phyloP scores from a whole-genome alignment of 352 stramenopile species.

The Globisporangium heterothallicum region DNA sequence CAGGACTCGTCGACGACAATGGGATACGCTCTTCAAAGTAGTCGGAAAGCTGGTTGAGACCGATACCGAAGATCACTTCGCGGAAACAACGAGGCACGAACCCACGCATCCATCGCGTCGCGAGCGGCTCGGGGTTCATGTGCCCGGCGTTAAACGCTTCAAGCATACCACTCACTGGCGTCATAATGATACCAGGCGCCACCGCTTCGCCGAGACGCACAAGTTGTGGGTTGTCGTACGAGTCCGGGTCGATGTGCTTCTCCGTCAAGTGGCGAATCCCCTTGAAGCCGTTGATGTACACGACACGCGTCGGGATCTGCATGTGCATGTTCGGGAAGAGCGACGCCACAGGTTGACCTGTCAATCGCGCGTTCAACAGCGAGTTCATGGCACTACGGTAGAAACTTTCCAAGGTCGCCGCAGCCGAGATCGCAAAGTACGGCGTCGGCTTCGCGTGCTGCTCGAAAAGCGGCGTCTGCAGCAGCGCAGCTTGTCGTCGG shows the following conservation, averaged over 20 bases:
- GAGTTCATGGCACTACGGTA: slow-evolving; percentile 92
- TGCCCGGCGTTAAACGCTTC: slow-evolving; percentile 92
- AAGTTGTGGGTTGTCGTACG: slow-evolving; percentile 75
- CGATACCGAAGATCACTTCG: slow-evolving; percentile 93
- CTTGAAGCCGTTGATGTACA: slow-evolving; percentile 95
- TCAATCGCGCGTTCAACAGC: slow-evolving; percentile 85
- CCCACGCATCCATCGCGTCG: slow-evolving; percentile 87
- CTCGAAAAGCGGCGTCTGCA: slow-evolving; percentile 87
- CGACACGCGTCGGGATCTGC: slow-evolving; percentile 89
- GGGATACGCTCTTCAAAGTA: slow-evolving; percentile 91
- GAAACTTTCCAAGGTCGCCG: slow-evolving; percentile 89
- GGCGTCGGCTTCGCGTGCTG: slow-evolving; percentile 88
- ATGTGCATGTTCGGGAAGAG: slow-evolving; percentile 94
- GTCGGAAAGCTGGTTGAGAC: slow-evolving; percentile 91
- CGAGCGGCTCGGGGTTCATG: slow-evolving; percentile 89
- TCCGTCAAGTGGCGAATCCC: slow-evolving; percentile 80
- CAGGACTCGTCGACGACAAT: slow-evolving; percentile 42
- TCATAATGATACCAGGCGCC: slow-evolving; percentile 90
- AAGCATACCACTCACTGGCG: slow-evolving; percentile 87
- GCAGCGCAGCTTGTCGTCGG: slow-evolving; percentile 73
- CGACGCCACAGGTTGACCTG: slow-evolving; percentile 62
- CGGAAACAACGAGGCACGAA: slow-evolving; percentile 77
- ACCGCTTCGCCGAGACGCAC: slow-evolving; percentile 81
- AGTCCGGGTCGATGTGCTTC: slow-evolving; percentile 78
- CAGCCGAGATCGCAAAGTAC: slow-evolving; percentile 88